A percentile compares a stretch with the other conserved stretches of the same genome.
phyloP scores from a whole-genome alignment of 768 basidiomycete species.

The Chalciporus sphaerocephalus region DNA sequence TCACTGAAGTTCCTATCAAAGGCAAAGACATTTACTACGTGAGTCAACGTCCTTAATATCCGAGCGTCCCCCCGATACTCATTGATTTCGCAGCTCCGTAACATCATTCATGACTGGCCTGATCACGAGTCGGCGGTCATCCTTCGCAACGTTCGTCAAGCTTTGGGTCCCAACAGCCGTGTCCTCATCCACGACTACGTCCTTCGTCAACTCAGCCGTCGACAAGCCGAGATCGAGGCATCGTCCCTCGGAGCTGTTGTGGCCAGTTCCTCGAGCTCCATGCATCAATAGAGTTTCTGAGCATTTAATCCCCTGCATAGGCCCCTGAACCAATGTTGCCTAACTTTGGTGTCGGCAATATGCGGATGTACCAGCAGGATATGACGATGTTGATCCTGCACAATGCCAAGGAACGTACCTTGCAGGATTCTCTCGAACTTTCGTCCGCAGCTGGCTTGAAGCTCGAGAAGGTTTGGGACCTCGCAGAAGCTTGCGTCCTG shows the following conservation, averaged over 20 bases:
- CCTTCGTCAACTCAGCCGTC: slow-evolving; percentile 14
- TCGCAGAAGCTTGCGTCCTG: slow-evolving; percentile 24
- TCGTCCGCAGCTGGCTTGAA: slow-evolving; percentile 26
- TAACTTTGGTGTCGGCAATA: slow-evolving; percentile 32
- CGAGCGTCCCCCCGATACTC: too few species aligned
- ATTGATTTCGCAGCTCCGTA: slow-evolving; percentile 9
- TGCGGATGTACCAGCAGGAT: slow-evolving; percentile 29
- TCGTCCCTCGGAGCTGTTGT: slow-evolving; percentile 7
- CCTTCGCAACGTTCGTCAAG: slow-evolving; percentile 21
- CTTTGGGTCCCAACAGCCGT: slow-evolving; percentile 20
- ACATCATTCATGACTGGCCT: slow-evolving; percentile 28
- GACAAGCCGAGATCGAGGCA: slow-evolving; percentile 12
- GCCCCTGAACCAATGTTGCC: slow-evolving; percentile 33
- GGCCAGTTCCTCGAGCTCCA: slow-evolving; percentile 9
- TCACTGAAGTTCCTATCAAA: slow-evolving; percentile 25
- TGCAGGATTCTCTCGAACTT: slow-evolving; percentile 27
- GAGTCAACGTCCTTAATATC: slow-evolving; percentile 9
- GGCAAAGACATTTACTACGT: slow-evolving; percentile 33
- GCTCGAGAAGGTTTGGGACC: slow-evolving; percentile 31
- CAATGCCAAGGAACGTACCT: slow-evolving; percentile 33
- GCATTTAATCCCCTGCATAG: slow-evolving; percentile 8
- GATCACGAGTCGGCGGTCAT: slow-evolving; percentile 20
- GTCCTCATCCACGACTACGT: slow-evolving; percentile 29
- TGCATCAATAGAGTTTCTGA: neutral
- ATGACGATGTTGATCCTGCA: slow-evolving; percentile 28